Base-by-base conservation (phyloP, 148 eudicot species). In the Euryodendron excelsum region DNA sequence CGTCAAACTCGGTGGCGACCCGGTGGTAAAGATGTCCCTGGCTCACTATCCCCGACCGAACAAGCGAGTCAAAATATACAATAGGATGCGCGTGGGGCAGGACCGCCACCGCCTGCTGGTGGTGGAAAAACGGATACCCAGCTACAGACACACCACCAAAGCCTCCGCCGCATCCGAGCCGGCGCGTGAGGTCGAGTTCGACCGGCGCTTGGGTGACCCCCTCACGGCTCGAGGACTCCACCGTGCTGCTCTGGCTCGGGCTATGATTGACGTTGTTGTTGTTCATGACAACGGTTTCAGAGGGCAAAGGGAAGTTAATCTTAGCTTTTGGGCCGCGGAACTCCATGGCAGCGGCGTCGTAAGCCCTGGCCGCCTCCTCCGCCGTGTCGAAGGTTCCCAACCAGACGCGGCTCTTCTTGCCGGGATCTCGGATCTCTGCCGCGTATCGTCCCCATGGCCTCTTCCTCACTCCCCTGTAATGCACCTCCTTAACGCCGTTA, bases 361-460 rank as follows among this genome's bases (percentile, higher is more conserved):
- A 84, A 4, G 87, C 87, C 11, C 65, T 75, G 9, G 87, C 84
- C 18, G 87, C 84, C 17, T 84, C 87, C 65, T 84, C 84, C 2
- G 84, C 84, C 36, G 87, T 81, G 58, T 84, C 84, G 53, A 81
- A 84, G 55, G 84, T 84, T 0, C 87, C 84, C 0, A 81, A 34
- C 85, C 85, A 85, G n/a, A 85, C 85, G 0, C 85, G 87, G 72
- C 80, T 83, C 73, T 76, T 83, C 80, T 79, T 83, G 17, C 37
- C 34, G 0, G 85, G 85, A 14, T 83, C 82, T 2, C 85, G 59
- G 37, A 83, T 83, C 80, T 83, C 85, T 11, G 85, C 85, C 23
- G 85, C 85, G 80, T 83, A 83, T 3, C 85, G 68, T 3, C 85
- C 85, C 85, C 85, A 83, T 18, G 85, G 85, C 60, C 85, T 39